phyloP scores from a whole-genome alignment of 192 early-diverging fungal species.

The Dimargaris xerosporica region DNA sequence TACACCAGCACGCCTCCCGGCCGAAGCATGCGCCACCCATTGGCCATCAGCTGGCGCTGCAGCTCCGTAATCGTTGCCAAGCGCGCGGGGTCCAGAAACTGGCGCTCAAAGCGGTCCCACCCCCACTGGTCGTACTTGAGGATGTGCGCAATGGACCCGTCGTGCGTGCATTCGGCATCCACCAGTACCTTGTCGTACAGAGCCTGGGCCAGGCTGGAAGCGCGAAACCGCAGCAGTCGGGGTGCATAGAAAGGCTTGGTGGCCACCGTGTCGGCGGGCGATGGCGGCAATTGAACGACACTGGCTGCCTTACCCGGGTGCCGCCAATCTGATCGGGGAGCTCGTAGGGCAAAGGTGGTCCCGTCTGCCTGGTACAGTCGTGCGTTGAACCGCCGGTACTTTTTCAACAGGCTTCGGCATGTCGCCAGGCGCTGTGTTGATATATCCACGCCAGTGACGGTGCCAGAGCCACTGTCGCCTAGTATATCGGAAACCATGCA shows the following conservation, averaged over 20 bases:
- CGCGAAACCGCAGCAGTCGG: conserved; percentile 42
- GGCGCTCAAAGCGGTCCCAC: conserved; percentile 65
- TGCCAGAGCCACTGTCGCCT: conserved; percentile 41
- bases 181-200: conserved; percentile 57
- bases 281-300: neutral
- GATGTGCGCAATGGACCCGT: conserved; percentile 72
- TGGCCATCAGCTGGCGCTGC: conserved; percentile 52
- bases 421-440: conserved; percentile 51
- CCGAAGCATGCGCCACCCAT: conserved; percentile 60
- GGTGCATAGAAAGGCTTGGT: conserved; percentile 61
- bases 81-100: conserved; percentile 49
- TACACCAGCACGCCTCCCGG: conserved; percentile 74
- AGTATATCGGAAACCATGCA: conserved; percentile 62
- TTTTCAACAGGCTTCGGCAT: conserved; percentile 57
- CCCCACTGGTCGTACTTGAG: conserved; percentile 63
- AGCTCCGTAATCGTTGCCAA: conserved; percentile 40
- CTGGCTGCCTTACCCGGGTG: conserved; percentile 15
- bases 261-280: neutral
- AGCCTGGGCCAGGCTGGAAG: conserved; percentile 24
- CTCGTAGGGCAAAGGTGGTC: conserved; percentile 50
- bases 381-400: conserved; percentile 33
- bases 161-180: conserved; percentile 74
- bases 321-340: conserved; percentile 38
- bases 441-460: conserved; percentile 88
- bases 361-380: conserved; percentile 74